Evolutionary conservation across 2,329 filamentous ascomycete species (phyloP), one percentile per base, ranked within the genome.

Genomic region (Passalora sequoiae): DNA sequence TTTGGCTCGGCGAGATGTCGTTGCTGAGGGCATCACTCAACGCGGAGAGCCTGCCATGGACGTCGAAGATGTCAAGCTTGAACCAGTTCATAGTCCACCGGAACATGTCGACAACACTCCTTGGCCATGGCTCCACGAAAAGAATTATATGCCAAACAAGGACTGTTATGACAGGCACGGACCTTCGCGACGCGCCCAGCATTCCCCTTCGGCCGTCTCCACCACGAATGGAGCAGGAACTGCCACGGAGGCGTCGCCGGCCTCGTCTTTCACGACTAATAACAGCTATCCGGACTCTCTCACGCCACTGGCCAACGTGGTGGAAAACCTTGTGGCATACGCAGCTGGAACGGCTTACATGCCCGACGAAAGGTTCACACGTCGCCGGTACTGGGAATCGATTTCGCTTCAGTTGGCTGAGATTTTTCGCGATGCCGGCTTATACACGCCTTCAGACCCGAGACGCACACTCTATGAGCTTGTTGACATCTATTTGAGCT

Each of bases 91-190:
- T 3, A 33, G 30, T 17, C 17, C 36, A 27, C 3, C 24, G 13
- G 15, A 22, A 12, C 24, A 39, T 25, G 20, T 47, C 9, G n/a
- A 46, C 33, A 42, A 35, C 20, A 27, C 24, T 12, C 20, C 44
- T 3, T 46, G 47, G 47, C 47, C 44, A 20, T 50, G 47, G 47
- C 37, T 46, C 1, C 47, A 50, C 17, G 43, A 50, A 24, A 43
- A 46, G 15, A 24, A 46, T 17, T 50, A 38, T 37, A 41, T 50
- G 43, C 5, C n/a, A 9, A 15, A 29, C 4, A 22, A 1, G 6
- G 27, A 28, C 12, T 27, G 16, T 29, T 8, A 25, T 21, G 10
- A 17, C 24, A 30, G 12, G 9, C 24, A 29, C 9, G 17, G 24
- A 9, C 4, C 15, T 20, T 16, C 22, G 6, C 25, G 22, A 17